Conservation (phyloP, 768 basidiomycete species). For the Heimioporus sp. region DNA sequence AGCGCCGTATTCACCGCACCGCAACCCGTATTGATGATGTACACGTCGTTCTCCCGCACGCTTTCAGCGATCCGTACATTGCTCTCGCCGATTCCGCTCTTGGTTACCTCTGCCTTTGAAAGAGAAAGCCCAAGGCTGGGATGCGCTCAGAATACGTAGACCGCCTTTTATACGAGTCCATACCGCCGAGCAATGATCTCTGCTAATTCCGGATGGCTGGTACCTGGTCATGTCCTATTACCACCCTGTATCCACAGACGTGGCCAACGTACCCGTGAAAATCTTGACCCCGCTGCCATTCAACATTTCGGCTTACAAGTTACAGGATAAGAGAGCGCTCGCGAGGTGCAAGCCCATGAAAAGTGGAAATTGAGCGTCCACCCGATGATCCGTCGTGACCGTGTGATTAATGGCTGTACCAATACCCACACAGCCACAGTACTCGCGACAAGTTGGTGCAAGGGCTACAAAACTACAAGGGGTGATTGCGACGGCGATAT, state of each 20-base stretch:
- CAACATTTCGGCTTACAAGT: constrained; percentile 38
- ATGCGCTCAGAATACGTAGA: constrained; percentile 23
- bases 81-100: constrained; percentile 89
- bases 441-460: not conserved
- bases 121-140: constrained; percentile 85
- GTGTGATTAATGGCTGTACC: constrained; percentile 19
- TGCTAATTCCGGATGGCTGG: constrained; percentile 93
- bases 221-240: constrained; percentile 51
- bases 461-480: constrained; percentile 36
- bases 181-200: constrained; percentile 93
- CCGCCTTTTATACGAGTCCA: constrained; percentile 5
- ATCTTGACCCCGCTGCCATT: constrained; percentile 58
- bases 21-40: constrained; percentile 94
- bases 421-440: not conserved
- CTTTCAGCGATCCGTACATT: constrained; percentile 90
- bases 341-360: constrained; percentile 11
- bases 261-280: constrained; percentile 48
- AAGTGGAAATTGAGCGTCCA: constrained; percentile 3
- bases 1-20: constrained; percentile 87
- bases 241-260: not conserved
- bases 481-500: constrained; percentile 32
- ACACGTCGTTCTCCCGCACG: constrained; percentile 97
- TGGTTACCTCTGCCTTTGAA: constrained; percentile 82
- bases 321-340: not conserved
- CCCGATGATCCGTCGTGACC: constrained; percentile 13